Evolutionary conservation across 805 yeast species (phyloP).

Genomic region (Metschnikowia similis): DNA sequence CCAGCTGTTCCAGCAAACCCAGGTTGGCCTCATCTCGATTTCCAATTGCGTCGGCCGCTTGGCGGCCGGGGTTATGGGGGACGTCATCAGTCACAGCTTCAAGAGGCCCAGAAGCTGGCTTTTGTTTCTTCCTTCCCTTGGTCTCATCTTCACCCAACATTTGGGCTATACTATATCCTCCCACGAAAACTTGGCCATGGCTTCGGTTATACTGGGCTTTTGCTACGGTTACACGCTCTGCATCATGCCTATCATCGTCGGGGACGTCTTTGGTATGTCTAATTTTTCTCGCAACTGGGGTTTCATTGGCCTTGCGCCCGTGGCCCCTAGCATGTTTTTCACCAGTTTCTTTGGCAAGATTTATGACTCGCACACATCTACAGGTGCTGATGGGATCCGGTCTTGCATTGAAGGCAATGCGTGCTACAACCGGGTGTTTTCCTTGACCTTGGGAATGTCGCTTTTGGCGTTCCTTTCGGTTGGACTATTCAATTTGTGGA

Average conservation of each 20-base stretch:
- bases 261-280: conserved; percentile 67
- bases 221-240: conserved; percentile 75
- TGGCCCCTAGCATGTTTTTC: conserved; percentile 54
- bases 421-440: conserved; percentile 40
- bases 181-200: conserved; percentile 40
- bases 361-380: conserved; percentile 47
- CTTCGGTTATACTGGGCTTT: conserved; percentile 58
- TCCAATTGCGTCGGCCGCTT: conserved; percentile 67
- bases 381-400: conserved; percentile 9
- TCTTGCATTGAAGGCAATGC: conserved; percentile 30
- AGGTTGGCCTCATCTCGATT: conserved; percentile 67
- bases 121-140: conserved; percentile 47
- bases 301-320: conserved; percentile 60
- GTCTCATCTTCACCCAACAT: conserved; percentile 49
- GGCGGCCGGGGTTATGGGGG: conserved; percentile 60
- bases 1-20: conserved; percentile 60
- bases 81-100: conserved; percentile 46
- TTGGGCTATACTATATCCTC: conserved; percentile 36
- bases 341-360: conserved; percentile 60
- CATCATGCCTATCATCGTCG: conserved; percentile 68
- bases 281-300: conserved; percentile 76
- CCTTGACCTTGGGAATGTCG: conserved; percentile 32
- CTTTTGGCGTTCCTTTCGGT: conserved; percentile 20
- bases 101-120: conserved; percentile 50
- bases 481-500: conserved; percentile 16